Percentiles rank a stretch among this genome's conserved stretches.
Conservation (phyloP, 1,139 yeast genomes). For the Zygoascus sp. region DNA sequence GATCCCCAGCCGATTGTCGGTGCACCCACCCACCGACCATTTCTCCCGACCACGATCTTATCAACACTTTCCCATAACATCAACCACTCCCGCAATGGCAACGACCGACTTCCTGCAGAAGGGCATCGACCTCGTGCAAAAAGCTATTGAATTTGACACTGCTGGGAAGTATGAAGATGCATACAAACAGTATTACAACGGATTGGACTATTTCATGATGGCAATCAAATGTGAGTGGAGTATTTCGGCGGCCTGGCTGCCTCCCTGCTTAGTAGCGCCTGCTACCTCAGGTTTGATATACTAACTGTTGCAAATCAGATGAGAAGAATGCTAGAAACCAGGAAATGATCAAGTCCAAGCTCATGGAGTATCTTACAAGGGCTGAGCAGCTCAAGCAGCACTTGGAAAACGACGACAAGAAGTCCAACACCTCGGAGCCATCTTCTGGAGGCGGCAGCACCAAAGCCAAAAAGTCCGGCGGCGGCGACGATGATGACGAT, state of each 20-base stretch:
- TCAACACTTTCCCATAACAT: conserved; percentile 1
- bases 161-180: conserved; percentile 93
- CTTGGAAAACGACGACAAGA: conserved; percentile 57
- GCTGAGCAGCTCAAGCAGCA: conserved; percentile 95
- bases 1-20: neutral
- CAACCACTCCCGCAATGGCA: conserved; percentile 36
- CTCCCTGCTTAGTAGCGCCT: too few relatives aligned
- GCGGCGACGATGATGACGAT: conserved; percentile 65
- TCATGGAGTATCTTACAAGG: conserved; percentile 84
- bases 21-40: neutral
- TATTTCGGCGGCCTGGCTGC: too few relatives aligned
- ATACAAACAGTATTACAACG: conserved; percentile 85
- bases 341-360: conserved; percentile 81
- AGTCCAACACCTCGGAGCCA: conserved; percentile 41
- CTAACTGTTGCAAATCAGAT: too few relatives aligned
- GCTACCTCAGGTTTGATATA: too few relatives aligned
- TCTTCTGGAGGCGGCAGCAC: conserved; percentile 52
- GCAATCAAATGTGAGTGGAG: conserved; percentile 64
- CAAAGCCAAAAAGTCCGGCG: conserved; percentile 46
- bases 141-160: conserved; percentile 92
- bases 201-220: conserved; percentile 89
- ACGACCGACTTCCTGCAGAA: conserved; percentile 82
- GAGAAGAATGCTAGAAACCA: conserved; percentile 89
- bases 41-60: neutral
- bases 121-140: conserved; percentile 89